Conservation (phyloP, 2,329 filamentous ascomycete genomes). For the Ophiostoma sp. region DNA sequence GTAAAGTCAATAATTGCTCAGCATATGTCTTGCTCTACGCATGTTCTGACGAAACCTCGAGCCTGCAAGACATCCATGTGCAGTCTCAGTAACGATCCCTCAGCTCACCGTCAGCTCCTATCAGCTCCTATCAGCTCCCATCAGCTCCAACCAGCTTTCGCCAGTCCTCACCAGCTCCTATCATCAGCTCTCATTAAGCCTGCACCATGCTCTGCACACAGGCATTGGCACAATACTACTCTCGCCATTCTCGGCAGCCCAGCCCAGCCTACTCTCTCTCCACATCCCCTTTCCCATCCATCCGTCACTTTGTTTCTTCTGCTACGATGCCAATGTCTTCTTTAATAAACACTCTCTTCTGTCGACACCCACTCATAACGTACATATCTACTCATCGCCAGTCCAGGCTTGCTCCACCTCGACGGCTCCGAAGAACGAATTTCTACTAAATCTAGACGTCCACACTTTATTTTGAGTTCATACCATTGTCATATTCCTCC, state of each 20-base stretch:
- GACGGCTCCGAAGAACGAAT: not conserved
- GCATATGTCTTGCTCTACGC: not conserved
- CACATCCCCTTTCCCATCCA: not conserved
- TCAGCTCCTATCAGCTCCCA: too few species aligned
- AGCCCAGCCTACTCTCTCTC: not conserved
- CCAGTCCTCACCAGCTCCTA: not conserved
- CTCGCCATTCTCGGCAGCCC: constrained; percentile 6
- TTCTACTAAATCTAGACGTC: not conserved
- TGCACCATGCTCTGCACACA: not conserved
- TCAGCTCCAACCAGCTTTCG: too few species aligned
- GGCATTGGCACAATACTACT: not conserved
- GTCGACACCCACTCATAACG: not conserved
- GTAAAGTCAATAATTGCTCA: not conserved
- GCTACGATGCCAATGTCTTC: too few species aligned
- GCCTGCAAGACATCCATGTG: not conserved
- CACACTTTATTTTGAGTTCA: constrained; percentile 7
- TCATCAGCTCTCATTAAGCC: not conserved
- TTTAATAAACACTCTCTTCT: too few species aligned
- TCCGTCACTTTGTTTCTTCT: too few species aligned
- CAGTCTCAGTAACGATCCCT: too few species aligned
- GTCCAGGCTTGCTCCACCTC: not conserved
- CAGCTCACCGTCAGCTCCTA: too few species aligned
- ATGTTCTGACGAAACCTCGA: not conserved
- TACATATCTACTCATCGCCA: not conserved
- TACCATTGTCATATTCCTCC: constrained; percentile 1